Evolutionary conservation across 2,329 filamentous ascomycete genomes (phyloP), one percentile per base, ranked within the genome.

Genomic region (Rutstroemia sp.): DNA sequence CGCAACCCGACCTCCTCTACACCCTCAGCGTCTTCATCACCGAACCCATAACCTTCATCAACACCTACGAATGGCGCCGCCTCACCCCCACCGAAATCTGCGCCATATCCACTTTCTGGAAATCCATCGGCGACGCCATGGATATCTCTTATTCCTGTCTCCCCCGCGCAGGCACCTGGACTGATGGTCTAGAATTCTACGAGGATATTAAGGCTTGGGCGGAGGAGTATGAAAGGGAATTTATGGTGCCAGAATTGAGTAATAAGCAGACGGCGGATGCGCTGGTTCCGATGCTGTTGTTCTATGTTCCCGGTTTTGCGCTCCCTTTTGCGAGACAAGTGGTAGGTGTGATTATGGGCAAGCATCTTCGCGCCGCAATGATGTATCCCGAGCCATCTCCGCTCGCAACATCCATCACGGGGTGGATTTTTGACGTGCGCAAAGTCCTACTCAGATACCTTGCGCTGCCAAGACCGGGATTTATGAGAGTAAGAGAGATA

Each of bases 71-170:
- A 67, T 92, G 88, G 87, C 79, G 88, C 2, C 40, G 72, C 4
- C 68, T 89, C 21, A 85, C 78, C 16, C 80, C 85, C 0, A 75
- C 91, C 70, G 88, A 92, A 69, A 69, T 75, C 9, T 87, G 84
- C 59, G 87, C 86, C 0, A 70, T 86, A 30, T 83, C 80, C 16
- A 83, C 81, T 0, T 82, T 87, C 64, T 91, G 86, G 87, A 88
- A 87, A 69, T 76, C 76, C 52, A 71, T 89, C 16, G 87, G 87
- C 14, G 83, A 89, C 63, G 80, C 81, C 52, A 86, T 91, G 81
- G 78, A 76, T 0, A 87, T 91, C 59, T 68, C 74, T 48, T 81
- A 80, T 61, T 5, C n/a, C 2, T 16, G 4, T 36, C 9, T 25
- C 19, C 21, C n/a, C 34, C 9, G 17, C 1, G 14, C 16, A 47